A percentile compares a stretch with the other conserved stretches of the same genome.
Conservation (phyloP, 1,139 yeast species). For the Saccharomyces hybrid region DNA sequence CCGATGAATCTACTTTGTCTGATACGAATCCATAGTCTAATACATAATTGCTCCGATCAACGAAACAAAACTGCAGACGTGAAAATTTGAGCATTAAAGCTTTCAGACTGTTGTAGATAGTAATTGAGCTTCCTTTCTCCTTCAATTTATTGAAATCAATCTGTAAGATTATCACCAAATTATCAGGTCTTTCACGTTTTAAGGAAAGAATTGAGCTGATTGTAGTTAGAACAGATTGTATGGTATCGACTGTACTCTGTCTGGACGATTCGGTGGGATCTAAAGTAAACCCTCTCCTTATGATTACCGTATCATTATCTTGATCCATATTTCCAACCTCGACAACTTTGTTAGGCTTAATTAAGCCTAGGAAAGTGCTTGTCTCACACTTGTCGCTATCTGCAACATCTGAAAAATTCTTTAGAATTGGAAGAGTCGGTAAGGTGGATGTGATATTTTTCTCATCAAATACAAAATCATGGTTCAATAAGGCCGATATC, state of each 20-base stretch:
- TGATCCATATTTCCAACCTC: conserved; percentile 12
- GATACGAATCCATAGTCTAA: conserved; percentile 5
- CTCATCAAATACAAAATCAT: conserved; percentile 18
- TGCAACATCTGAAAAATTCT: conserved; percentile 6
- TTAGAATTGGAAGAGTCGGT: conserved; percentile 19
- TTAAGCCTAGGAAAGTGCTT: conserved; percentile 16
- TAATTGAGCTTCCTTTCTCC: conserved; percentile 8
- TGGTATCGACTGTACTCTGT: conserved; percentile 8
- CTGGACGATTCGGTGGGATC: conserved; percentile 1
- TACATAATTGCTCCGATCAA: conserved; percentile 13
- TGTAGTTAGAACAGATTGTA: conserved; percentile 19
- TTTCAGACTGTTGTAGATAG: conserved; percentile 20
- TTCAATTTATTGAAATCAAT: conserved; percentile 18
- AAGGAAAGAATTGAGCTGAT: conserved; percentile 27
- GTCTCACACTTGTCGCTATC: background rate
- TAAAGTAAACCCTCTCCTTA: conserved; percentile 18
- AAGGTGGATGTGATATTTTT: conserved; percentile 25
- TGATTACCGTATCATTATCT: conserved; percentile 15
- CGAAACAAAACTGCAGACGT: conserved; percentile 15
- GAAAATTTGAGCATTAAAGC: conserved; percentile 21
- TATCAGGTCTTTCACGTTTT: conserved; percentile 23
- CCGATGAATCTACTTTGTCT: conserved; percentile 4
- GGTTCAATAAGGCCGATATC: conserved; percentile 28
- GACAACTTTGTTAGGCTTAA: conserved; percentile 14
- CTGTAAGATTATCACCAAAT: conserved; percentile 26